Percentiles rank a stretch among this genome's conserved stretches.
phyloP scores from a whole-genome alignment of 768 basidiomycete genomes.

The Boletus rubropictus region DNA sequence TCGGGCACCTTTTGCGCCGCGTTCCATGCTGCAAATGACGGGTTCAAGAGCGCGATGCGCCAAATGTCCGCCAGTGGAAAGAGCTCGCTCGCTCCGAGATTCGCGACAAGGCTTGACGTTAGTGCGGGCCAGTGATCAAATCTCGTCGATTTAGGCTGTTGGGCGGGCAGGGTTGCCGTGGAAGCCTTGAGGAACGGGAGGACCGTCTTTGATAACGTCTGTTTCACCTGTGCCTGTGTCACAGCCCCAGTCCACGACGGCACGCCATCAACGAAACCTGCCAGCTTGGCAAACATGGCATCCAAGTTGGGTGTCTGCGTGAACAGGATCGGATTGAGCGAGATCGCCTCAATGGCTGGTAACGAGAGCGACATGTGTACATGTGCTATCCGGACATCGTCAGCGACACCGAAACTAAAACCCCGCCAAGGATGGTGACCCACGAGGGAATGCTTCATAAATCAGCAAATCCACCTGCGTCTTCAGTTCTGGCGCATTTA shows the following conservation, averaged over 20 bases:
- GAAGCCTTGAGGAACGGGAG: constrained; percentile 63
- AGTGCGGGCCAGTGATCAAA: constrained; percentile 46
- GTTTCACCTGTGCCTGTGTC: constrained; percentile 39
- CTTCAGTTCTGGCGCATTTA: constrained; percentile 59
- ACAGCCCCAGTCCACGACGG: constrained; percentile 31
- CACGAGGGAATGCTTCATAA: constrained; percentile 77
- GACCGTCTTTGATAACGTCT: constrained; percentile 43
- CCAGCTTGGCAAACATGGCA: constrained; percentile 55
- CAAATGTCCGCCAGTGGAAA: constrained; percentile 85
- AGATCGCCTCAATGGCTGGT: constrained; percentile 54
- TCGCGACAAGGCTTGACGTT: constrained; percentile 38
- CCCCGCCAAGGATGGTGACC: constrained; percentile 23
- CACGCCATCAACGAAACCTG: constrained; percentile 52
- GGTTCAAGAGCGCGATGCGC: constrained; percentile 70
- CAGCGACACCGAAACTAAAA: neutral
- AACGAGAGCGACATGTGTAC: constrained; percentile 59
- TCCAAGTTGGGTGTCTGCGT: constrained; percentile 65
- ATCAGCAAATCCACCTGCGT: constrained; percentile 71
- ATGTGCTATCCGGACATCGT: constrained; percentile 51
- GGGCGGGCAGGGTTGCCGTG: constrained; percentile 22
- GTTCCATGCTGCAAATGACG: constrained; percentile 48
- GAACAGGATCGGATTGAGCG: constrained; percentile 72
- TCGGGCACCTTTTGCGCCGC: constrained; percentile 28
- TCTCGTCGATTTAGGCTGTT: constrained; percentile 31
- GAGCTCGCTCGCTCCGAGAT: constrained; percentile 49